Conservation (phyloP, 2,329 filamentous ascomycete species). For the Pseudocercospora crystallina region DNA sequence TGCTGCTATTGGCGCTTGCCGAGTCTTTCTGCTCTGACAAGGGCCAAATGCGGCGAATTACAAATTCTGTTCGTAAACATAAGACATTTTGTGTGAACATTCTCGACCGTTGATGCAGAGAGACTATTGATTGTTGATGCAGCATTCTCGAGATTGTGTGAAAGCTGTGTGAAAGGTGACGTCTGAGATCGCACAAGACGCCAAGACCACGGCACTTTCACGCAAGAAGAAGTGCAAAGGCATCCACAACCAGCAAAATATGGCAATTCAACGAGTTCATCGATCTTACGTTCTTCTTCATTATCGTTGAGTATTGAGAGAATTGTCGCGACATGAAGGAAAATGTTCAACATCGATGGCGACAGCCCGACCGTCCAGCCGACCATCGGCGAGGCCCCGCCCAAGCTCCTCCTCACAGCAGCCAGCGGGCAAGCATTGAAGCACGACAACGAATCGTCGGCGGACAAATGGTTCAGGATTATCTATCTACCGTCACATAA, state of each 20-base stretch:
- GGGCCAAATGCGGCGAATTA: background rate
- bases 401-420: slow-evolving; percentile 6
- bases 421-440: slow-evolving; percentile 7
- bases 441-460: background rate
- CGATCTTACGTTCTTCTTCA: background rate
- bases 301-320: background rate
- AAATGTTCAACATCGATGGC: background rate
- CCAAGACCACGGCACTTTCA: too few relatives aligned
- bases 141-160: too few relatives aligned
- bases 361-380: background rate
- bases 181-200: too few relatives aligned
- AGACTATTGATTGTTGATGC: too few relatives aligned
- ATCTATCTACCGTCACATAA: slow-evolving; percentile 13
- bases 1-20: too few relatives aligned
- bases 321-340: background rate
- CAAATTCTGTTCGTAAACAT: too few relatives aligned
- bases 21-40: background rate
- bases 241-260: too few relatives aligned
- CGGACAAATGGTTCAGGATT: slow-evolving; percentile 10
- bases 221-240: too few relatives aligned
- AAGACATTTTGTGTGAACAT: too few relatives aligned
- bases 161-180: too few relatives aligned
- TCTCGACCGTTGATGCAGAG: too few relatives aligned
- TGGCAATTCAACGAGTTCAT: background rate
- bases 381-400: slow-evolving; percentile 4